A percentile compares a stretch with the other conserved stretches of the same genome.
These are phyloP conservation scores for Geosmithia flava DNA, from an alignment of 2,329 filamentous ascomycete species.

Conservation along the genomic window DNA sequence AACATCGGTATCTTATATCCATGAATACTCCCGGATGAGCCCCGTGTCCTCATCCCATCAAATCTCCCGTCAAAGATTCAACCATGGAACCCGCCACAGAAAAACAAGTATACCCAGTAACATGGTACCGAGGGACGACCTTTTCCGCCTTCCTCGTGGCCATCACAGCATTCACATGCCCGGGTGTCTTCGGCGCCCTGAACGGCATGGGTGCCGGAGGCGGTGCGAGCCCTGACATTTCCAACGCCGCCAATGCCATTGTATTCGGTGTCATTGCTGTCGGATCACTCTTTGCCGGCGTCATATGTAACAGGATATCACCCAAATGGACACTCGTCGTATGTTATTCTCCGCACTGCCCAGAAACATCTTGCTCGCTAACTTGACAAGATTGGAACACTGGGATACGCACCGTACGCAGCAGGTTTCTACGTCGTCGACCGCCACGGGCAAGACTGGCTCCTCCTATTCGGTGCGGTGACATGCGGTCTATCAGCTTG, in stretches of 20 bases:
- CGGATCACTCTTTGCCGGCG: background rate
- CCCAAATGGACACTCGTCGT: background rate
- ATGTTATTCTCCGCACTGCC: background rate
- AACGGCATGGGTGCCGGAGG: conserved; percentile 1
- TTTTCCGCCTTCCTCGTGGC: conserved; percentile 1
- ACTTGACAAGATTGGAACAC: conserved; percentile 15
- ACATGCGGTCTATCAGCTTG: conserved; percentile 21
- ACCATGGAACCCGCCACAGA: background rate
- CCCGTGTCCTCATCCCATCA: too few relatives aligned
- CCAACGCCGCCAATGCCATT: background rate
- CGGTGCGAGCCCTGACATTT: background rate
- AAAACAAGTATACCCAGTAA: background rate
- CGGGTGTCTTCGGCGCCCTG: conserved; percentile 1
- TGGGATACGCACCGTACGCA: conserved; percentile 26
- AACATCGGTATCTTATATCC: background rate
- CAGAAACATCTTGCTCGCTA: background rate
- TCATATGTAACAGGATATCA: background rate
- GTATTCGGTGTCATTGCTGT: conserved; percentile 1
- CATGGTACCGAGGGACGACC: background rate
- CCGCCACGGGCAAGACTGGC: conserved; percentile 23
- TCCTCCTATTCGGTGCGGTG: conserved; percentile 23
- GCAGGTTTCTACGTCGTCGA: conserved; percentile 26
- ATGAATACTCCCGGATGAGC: too few relatives aligned
- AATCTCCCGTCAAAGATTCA: background rate
- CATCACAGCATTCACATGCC: conserved; percentile 1